Conservation (phyloP, 2,329 filamentous ascomycete genomes). For the Verticillium nubilum region DNA sequence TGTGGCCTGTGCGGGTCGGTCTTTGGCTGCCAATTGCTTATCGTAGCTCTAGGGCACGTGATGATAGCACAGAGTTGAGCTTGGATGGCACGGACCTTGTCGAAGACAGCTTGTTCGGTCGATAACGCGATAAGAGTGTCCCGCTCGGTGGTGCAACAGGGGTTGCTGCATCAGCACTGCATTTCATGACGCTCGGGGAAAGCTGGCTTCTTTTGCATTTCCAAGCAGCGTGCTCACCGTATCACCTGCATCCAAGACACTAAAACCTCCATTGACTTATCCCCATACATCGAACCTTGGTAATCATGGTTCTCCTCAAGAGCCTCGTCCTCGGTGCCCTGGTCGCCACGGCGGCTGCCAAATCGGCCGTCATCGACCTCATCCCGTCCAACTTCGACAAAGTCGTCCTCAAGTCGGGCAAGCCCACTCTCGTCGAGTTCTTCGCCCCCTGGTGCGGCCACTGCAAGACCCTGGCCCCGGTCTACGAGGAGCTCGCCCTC, state of each 20-base stretch:
- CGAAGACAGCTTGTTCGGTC: not conserved
- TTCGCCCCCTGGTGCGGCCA: constrained; percentile 99
- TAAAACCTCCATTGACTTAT: not conserved
- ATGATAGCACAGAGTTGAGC: constrained; percentile 2
- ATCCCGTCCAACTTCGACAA: constrained; percentile 87
- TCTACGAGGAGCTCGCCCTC: constrained; percentile 85
- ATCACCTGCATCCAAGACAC: not conserved
- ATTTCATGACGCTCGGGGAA: constrained; percentile 18
- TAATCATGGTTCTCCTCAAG: constrained; percentile 52
- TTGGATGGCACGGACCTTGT: not conserved
- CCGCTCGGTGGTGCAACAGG: not conserved
- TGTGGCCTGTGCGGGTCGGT: not conserved
- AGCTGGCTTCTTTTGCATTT: constrained; percentile 32
- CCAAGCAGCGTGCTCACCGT: constrained; percentile 20
- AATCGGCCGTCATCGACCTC: constrained; percentile 85
- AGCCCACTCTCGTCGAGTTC: constrained; percentile 95
- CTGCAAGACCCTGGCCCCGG: constrained; percentile 94
- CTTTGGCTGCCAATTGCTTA: not conserved
- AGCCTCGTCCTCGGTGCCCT: constrained; percentile 54
- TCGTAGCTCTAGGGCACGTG: not conserved
- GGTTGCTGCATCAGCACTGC: not conserved
- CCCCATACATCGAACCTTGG: not conserved
- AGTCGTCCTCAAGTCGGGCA: constrained; percentile 83
- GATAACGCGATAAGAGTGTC: constrained; percentile 1
- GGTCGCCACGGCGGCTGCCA: constrained; percentile 53